phyloP scores from a whole-genome alignment of 1,139 yeast species.

The Kluyveromyces sp. region DNA sequence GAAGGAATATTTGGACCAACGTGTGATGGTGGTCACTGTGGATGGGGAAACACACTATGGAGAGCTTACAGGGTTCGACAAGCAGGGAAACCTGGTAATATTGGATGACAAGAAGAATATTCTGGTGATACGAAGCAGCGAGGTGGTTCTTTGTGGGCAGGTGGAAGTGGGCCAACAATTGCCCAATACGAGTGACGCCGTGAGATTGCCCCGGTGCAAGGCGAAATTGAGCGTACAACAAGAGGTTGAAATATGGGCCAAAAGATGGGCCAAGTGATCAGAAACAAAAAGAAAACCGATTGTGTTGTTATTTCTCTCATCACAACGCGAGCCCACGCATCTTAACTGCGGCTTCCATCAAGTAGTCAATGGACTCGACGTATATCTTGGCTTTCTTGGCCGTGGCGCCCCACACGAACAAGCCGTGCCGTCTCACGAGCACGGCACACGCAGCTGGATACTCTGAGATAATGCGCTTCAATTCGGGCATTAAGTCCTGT shows the following conservation, averaged over 20 bases:
- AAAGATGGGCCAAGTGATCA: slow-evolving; percentile 12
- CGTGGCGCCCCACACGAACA: slow-evolving; percentile 90
- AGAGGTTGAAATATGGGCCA: slow-evolving; percentile 27
- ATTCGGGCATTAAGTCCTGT: slow-evolving; percentile 66
- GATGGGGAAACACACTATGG: slow-evolving; percentile 73
- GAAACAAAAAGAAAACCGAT: not conserved
- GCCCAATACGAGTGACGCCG: not conserved
- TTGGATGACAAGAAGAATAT: slow-evolving; percentile 56
- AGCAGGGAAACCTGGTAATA: slow-evolving; percentile 65
- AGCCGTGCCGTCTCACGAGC: slow-evolving; percentile 86
- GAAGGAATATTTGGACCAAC: slow-evolving; percentile 30
- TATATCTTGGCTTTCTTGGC: slow-evolving; percentile 90
- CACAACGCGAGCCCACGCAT: slow-evolving; percentile 47
- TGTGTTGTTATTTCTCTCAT: not conserved
- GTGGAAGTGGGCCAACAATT: slow-evolving; percentile 36
- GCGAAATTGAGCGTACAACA: slow-evolving; percentile 31
- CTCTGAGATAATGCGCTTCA: slow-evolving; percentile 52
- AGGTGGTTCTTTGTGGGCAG: slow-evolving; percentile 69
- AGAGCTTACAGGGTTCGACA: slow-evolving; percentile 71
- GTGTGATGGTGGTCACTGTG: slow-evolving; percentile 70
- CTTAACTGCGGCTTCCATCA: slow-evolving; percentile 76
- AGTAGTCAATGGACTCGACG: slow-evolving; percentile 87
- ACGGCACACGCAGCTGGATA: slow-evolving; percentile 82
- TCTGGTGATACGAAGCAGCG: slow-evolving; percentile 68
- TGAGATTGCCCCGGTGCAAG: slow-evolving; percentile 32